Evolutionary conservation across 768 basidiomycete genomes (phyloP).

Genomic region (Rubroboletus satanas): DNA sequence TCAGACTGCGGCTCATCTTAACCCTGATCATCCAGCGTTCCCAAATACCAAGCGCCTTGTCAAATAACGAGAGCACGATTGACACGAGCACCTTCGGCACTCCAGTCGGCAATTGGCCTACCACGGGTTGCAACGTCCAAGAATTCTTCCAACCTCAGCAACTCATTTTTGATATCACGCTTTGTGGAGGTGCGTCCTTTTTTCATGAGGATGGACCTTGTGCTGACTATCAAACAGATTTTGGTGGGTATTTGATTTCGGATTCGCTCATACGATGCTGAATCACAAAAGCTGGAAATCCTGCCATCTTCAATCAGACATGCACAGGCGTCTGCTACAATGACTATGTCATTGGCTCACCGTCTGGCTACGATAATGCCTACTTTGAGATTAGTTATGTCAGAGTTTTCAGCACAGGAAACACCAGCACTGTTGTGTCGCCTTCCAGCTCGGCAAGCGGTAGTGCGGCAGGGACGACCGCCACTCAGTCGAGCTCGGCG

Average conservation of each 20-base stretch:
- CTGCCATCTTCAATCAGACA: slow-evolving; percentile 53
- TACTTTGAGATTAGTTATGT: slow-evolving; percentile 72
- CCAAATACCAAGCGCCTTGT: slow-evolving; percentile 45
- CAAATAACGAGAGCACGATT: slow-evolving; percentile 46
- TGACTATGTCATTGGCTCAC: slow-evolving; percentile 62
- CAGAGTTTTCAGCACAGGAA: slow-evolving; percentile 41
- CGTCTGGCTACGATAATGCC: slow-evolving; percentile 57
- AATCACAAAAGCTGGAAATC: slow-evolving; percentile 40
- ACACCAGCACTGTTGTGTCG: slow-evolving; percentile 27
- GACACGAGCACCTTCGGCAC: slow-evolving; percentile 57
- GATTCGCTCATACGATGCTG: slow-evolving; percentile 27
- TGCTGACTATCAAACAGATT: slow-evolving; percentile 26
- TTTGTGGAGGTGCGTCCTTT: slow-evolving; percentile 51
- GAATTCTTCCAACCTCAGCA: slow-evolving; percentile 59
- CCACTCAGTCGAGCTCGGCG: slow-evolving; percentile 12
- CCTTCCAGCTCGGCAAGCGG: slow-evolving; percentile 20
- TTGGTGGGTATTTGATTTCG: slow-evolving; percentile 16
- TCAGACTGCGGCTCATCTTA: not conserved
- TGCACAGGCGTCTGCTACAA: slow-evolving; percentile 67
- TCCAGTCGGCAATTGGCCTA: slow-evolving; percentile 69
- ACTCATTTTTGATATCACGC: slow-evolving; percentile 71
- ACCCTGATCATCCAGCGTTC: slow-evolving; percentile 24
- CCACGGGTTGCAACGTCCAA: slow-evolving; percentile 49
- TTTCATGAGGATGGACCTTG: slow-evolving; percentile 12
- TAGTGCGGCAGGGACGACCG: slow-evolving; percentile 9